phyloP scores from a whole-genome alignment of 2,329 filamentous ascomycete genomes.

The Nemania sp. region DNA sequence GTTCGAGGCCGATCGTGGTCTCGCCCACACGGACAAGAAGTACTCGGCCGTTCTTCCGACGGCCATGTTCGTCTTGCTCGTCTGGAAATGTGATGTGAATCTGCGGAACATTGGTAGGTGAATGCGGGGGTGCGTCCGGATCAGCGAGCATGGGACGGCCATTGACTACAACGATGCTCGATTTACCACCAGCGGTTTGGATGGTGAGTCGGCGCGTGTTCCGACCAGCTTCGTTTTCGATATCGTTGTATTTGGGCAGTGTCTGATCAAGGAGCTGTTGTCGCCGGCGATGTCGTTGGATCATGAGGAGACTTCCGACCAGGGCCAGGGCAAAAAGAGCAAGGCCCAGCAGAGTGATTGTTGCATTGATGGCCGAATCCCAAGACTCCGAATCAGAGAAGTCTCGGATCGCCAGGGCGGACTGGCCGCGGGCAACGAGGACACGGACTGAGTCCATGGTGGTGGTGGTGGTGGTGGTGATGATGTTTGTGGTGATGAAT shows the following conservation, averaged over 20 bases:
- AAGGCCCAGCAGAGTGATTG: slow-evolving; percentile 79
- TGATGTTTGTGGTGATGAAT: slow-evolving; percentile 17
- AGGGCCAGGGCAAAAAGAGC: slow-evolving; percentile 73
- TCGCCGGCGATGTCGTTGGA: slow-evolving; percentile 67
- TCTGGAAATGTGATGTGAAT: slow-evolving; percentile 98
- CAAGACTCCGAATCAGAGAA: slow-evolving; percentile 44
- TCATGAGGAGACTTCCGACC: slow-evolving; percentile 68
- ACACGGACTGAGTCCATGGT: slow-evolving; percentile 44
- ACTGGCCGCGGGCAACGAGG: slow-evolving; percentile 46
- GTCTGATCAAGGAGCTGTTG: slow-evolving; percentile 54
- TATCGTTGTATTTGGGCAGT: slow-evolving; percentile 73
- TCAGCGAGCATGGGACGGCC: slow-evolving; percentile 74
- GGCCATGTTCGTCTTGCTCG: slow-evolving; percentile 86
- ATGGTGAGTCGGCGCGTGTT: slow-evolving; percentile 63
- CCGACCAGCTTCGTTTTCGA: slow-evolving; percentile 53
- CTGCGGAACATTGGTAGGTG: slow-evolving; percentile 84
- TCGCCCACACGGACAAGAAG: slow-evolving; percentile 92
- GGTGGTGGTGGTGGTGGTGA: slow-evolving; percentile 16
- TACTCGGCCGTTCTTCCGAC: slow-evolving; percentile 81
- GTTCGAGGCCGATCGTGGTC: slow-evolving; percentile 84
- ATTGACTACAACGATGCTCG: slow-evolving; percentile 77
- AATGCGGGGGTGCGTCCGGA: slow-evolving; percentile 74
- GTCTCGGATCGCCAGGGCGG: slow-evolving; percentile 54
- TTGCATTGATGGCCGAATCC: slow-evolving; percentile 72
- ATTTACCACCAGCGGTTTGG: slow-evolving; percentile 60